Percentiles rank a stretch among this genome's conserved stretches.
Evolutionary conservation across 768 basidiomycete genomes (phyloP).

Genomic region (Sporobolomyces phaffii): DNA sequence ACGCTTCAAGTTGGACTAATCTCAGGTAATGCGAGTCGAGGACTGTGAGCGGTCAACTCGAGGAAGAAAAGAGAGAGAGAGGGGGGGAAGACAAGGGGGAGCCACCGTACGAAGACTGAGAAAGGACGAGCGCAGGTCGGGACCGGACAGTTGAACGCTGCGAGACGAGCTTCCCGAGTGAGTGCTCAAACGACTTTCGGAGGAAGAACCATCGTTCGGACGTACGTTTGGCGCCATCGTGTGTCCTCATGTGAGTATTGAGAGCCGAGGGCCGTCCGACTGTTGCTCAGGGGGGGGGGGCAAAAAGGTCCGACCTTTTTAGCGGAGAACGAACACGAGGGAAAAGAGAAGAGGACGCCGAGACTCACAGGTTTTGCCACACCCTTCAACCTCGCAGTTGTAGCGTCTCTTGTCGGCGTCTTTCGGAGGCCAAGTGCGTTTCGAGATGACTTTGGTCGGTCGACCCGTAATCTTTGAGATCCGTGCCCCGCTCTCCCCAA

Average conservation of each 20-base stretch:
- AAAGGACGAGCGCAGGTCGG: constrained; percentile 18
- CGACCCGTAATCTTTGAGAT: constrained; percentile 30
- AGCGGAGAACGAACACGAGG: neutral
- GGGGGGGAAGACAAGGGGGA: too few relatives aligned
- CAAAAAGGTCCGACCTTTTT: neutral
- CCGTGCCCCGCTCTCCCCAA: neutral
- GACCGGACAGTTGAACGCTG: constrained; percentile 27
- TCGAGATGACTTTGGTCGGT: constrained; percentile 23
- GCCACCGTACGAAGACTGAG: constrained; percentile 14
- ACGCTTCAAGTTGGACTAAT: constrained; percentile 19
- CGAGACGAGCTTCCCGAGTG: neutral
- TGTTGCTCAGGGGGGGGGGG: neutral
- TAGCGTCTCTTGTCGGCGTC: constrained; percentile 5
- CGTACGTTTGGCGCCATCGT: constrained; percentile 21
- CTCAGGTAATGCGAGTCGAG: neutral
- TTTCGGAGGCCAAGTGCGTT: constrained; percentile 26
- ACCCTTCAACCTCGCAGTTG: neutral
- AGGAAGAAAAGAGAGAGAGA: neutral
- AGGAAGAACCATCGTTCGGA: too few relatives aligned
- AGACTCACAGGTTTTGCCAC: constrained; percentile 24
- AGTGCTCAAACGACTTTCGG: too few relatives aligned
- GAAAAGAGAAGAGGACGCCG: neutral
- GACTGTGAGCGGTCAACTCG: too few relatives aligned
- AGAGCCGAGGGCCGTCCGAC: constrained; percentile 24
- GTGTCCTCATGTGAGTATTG: constrained; percentile 22